Evolutionary conservation across 768 basidiomycete species (phyloP), one percentile per base, ranked within the genome.

Genomic region (Tricholoma bakamatsutake): DNA sequence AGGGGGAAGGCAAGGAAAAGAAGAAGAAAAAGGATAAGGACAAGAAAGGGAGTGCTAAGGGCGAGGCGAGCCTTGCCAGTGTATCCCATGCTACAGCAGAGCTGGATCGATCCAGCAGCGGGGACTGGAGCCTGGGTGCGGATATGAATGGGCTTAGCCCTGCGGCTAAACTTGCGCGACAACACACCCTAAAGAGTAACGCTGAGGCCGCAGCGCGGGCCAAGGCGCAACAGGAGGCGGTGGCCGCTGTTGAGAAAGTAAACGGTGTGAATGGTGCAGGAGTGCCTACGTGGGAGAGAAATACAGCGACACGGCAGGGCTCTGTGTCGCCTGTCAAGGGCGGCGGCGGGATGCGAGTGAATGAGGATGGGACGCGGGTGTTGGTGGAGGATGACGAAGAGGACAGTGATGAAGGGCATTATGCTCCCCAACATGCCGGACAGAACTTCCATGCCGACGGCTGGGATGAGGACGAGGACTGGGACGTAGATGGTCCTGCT

Each of bases 131-230:
- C 48, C 78, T 77, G 17, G 75, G 73, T 45, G 68, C 65, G 47
- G 76, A 84, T 55, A 70, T 91, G 74, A 83, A 79, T 50, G 94
- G 93, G 7, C 72, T 96, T 21, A 90, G 88, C 63, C 94, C 94
- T 6, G 94, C 94, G 13, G 94, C 94, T 2, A 87, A 88, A 67
- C 79, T 96, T 10, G 93, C 91, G 1, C 68, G 94, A 40, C 91
- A 94, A 67, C 93, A 96, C 69, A 97, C 94, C 4, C 81, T 97
- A 57, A 91, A 88, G 75, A 90, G 80, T 54, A 91, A 90, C 60
- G 88, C 89, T 9, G 87, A 88, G 67, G 87, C 85, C 13, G 87
- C 87, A 28, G 87, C 84, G 0, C 78, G 71, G 64, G 82, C 80
- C 13, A 83, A 82, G 66, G 81, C 79, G 43, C 77, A 80, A 56